Conservation (phyloP, 2,329 filamentous ascomycete species). For the Monosporascus cannonballus region DNA sequence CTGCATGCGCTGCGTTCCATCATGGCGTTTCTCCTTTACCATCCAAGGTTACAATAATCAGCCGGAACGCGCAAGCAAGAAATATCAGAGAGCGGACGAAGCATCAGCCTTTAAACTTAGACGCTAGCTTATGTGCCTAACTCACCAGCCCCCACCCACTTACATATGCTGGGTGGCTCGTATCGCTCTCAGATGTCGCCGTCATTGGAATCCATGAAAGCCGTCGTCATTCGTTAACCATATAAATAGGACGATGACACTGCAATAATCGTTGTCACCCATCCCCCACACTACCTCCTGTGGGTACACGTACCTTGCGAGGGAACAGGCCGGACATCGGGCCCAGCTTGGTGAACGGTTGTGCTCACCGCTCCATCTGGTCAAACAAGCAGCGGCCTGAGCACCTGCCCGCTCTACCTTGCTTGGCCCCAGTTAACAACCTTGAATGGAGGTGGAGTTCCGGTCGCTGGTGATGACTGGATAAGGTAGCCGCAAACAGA, state of each 20-base stretch:
- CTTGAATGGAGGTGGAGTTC: background rate
- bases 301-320: background rate
- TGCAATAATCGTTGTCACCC: background rate
- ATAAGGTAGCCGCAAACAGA: background rate
- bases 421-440: background rate
- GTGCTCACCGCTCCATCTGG: background rate
- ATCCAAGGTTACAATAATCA: too few species aligned
- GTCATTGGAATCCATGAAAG: too few species aligned
- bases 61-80: too few species aligned
- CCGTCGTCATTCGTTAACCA: too few species aligned
- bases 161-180: too few species aligned
- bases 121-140: too few species aligned
- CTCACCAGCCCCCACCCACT: too few species aligned
- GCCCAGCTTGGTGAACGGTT: background rate
- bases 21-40: slow-evolving; percentile 5
- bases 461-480: background rate
- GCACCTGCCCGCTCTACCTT: background rate
- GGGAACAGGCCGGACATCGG: too few species aligned
- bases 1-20: slow-evolving; percentile 10
- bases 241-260: background rate
- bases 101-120: too few species aligned
- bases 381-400: background rate
- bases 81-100: too few species aligned
- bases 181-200: too few species aligned
- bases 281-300: background rate